Conservation (phyloP, 352 stramenopile species). For the Phytopythium oedochilum region DNA sequence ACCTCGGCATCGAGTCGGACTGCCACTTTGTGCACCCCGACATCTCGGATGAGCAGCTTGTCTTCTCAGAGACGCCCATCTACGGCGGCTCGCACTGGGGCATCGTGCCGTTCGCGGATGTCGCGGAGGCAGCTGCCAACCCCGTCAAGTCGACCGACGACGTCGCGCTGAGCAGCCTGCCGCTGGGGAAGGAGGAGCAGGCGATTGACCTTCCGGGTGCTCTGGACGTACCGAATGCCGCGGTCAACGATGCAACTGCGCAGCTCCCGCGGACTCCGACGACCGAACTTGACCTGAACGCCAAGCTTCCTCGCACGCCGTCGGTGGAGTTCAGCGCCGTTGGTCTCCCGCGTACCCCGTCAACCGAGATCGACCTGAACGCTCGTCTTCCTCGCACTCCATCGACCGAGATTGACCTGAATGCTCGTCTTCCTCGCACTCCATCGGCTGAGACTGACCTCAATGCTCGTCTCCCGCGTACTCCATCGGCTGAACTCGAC, state of each 20-base stretch:
- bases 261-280: background rate
- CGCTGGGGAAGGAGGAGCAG: slow-evolving; percentile 42
- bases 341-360: background rate
- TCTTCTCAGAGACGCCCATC: slow-evolving; percentile 50
- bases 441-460: background rate
- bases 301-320: background rate
- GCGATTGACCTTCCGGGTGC: slow-evolving; percentile 10
- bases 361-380: background rate
- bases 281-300: background rate
- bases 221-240: slow-evolving; percentile 6
- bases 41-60: slow-evolving; percentile 44
- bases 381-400: background rate
- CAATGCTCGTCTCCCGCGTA: background rate
- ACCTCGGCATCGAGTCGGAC: slow-evolving; percentile 80
- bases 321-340: background rate
- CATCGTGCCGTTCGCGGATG: slow-evolving; percentile 48
- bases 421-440: background rate
- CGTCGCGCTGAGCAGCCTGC: slow-evolving; percentile 43
- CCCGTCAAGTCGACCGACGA: slow-evolving; percentile 86
- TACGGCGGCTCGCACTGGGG: slow-evolving; percentile 58
- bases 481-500: background rate
- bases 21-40: slow-evolving; percentile 81
- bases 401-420: background rate
- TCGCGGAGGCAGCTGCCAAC: slow-evolving; percentile 51
- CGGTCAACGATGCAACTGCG: background rate